These are phyloP conservation scores for Blastobotrys arbuscula DNA, from an alignment of 1,139 yeast genomes.

Conservation along the genomic window DNA sequence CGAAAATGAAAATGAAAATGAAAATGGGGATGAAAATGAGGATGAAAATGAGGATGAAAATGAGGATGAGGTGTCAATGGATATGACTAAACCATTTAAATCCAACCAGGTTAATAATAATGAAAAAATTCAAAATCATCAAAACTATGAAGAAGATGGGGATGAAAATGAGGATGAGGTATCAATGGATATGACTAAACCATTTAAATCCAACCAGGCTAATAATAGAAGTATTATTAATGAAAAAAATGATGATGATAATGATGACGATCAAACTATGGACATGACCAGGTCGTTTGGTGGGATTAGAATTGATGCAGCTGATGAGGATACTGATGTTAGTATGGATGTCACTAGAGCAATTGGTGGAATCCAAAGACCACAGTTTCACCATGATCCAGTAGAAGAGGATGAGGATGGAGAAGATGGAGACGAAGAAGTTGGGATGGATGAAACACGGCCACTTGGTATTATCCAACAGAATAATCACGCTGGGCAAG, in stretches of 20 bases:
- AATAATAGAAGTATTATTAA: neutral
- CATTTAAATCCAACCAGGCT: conserved; percentile 5
- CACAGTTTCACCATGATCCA: conserved; percentile 7
- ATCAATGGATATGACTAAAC: conserved; percentile 16
- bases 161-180: conserved; percentile 9
- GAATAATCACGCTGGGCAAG: neutral
- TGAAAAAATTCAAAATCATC: too few species aligned
- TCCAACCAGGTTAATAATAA: neutral
- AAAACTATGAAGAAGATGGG: neutral
- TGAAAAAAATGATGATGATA: neutral
- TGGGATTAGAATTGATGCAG: conserved; percentile 3
- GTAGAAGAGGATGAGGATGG: conserved; percentile 14
- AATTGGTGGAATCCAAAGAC: conserved; percentile 17
- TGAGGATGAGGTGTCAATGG: conserved; percentile 15
- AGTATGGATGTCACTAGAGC: conserved; percentile 25
- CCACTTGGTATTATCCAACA: neutral
- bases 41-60: conserved; percentile 4
- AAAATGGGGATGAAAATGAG: too few species aligned
- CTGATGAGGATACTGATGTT: conserved; percentile 10
- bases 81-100: conserved; percentile 7
- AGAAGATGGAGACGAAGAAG: conserved; percentile 7
- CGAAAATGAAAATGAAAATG: neutral
- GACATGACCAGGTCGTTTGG: conserved; percentile 13
- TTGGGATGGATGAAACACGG: conserved; percentile 4
- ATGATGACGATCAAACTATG: conserved; percentile 14